Evolutionary conservation across 1,284 basidiomycete species (phyloP).

Genomic region (Trametes pubescens): DNA sequence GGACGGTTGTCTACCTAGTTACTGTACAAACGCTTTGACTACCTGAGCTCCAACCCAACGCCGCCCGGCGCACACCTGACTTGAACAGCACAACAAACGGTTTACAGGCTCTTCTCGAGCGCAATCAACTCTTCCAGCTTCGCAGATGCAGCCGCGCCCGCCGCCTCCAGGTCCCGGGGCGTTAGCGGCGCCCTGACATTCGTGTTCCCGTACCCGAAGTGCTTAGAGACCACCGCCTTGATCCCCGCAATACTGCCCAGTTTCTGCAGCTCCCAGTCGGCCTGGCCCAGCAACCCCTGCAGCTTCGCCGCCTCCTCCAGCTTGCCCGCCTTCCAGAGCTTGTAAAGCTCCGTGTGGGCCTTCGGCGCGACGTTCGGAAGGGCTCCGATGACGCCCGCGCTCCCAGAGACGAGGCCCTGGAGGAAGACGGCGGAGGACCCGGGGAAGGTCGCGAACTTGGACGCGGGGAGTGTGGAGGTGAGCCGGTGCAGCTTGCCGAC

Average conservation of each 20-base stretch:
- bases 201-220: conserved; percentile 74
- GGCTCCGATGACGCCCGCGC: conserved; percentile 77
- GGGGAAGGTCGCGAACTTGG: conserved; percentile 69
- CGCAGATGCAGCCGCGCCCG: conserved; percentile 43
- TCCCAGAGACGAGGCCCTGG: conserved; percentile 72
- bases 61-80: too few relatives aligned
- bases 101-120: conserved; percentile 64
- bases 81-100: neutral
- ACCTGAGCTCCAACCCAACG: neutral
- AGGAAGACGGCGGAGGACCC: conserved; percentile 73
- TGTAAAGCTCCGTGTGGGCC: conserved; percentile 69
- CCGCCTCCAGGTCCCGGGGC: conserved; percentile 47
- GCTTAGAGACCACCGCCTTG: conserved; percentile 73
- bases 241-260: conserved; percentile 76
- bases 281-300: conserved; percentile 75
- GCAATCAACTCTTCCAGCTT: conserved; percentile 67
- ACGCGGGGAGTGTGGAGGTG: conserved; percentile 58
- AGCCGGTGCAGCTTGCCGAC: conserved; percentile 87
- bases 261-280: conserved; percentile 77
- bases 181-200: conserved; percentile 68
- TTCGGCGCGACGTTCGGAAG: conserved; percentile 84
- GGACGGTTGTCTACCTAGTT: conserved; percentile 15
- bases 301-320: conserved; percentile 72
- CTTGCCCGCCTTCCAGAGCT: conserved; percentile 64
- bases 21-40: too few relatives aligned